Conservation (phyloP, 225 moss, liverwort and hornwort species). For the Antitrichia curtipendula region DNA sequence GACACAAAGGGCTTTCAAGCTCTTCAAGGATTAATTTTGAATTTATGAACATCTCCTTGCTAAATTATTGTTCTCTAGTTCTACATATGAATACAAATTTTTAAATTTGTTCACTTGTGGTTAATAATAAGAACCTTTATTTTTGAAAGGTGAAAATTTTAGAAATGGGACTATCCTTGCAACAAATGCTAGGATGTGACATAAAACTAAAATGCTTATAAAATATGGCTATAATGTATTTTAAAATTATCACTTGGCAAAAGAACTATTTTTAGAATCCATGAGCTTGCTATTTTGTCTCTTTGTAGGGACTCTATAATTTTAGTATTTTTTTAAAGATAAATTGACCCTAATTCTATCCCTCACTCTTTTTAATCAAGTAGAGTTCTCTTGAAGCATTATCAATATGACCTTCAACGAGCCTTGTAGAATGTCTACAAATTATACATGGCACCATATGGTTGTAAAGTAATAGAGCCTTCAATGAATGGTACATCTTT, state of each 20-base stretch:
- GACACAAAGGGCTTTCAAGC: too few relatives aligned
- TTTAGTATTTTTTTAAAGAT: rapidly evolving
- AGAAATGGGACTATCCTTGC: rapidly evolving
- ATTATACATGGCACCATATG: rapidly evolving
- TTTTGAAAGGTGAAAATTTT: too few relatives aligned
- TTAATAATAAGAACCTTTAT: too few relatives aligned
- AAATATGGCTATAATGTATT: too few relatives aligned
- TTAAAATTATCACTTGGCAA: rapidly evolving
- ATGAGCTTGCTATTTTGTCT: rapidly evolving
- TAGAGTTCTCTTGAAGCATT: background rate
- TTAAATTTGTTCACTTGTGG: too few relatives aligned
- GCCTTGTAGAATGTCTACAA: background rate
- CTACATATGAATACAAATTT: background rate
- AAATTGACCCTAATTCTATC: background rate
- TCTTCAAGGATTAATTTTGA: background rate
- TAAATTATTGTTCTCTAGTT: rapidly evolving
- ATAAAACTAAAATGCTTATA: too few relatives aligned
- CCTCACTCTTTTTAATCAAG: rapidly evolving
- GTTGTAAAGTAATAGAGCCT: too few relatives aligned
- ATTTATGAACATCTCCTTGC: too few relatives aligned
- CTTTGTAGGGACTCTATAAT: rapidly evolving
- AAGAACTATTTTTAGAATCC: background rate
- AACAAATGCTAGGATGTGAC: too few relatives aligned
- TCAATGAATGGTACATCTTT: background rate
- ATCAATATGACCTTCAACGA: too few relatives aligned